These are phyloP conservation scores for Entomophthora muscae DNA, from an alignment of 371 early-diverging fungal species.

Conservation along the genomic window DNA sequence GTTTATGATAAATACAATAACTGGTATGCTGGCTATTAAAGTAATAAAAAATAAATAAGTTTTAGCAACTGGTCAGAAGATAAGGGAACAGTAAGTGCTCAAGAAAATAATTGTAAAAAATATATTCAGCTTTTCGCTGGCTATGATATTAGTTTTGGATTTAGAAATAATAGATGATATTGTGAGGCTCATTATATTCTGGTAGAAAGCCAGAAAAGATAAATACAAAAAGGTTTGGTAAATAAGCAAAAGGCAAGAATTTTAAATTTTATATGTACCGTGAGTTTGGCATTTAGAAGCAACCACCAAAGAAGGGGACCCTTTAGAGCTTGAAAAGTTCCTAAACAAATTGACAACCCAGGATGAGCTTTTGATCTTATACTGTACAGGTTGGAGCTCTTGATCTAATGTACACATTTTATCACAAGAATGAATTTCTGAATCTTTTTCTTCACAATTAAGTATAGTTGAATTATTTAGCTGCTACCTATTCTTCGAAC, in stretches of 20 bases:
- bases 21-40: not conserved
- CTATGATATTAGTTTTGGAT: not conserved
- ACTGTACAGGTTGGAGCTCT: not conserved
- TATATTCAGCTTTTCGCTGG: not conserved
- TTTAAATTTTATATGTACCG: not conserved
- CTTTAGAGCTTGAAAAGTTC: not conserved
- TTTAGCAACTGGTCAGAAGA: too few relatives aligned
- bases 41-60: not conserved
- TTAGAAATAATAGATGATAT: not conserved
- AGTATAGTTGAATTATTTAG: not conserved
- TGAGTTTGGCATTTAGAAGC: not conserved
- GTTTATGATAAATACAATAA: not conserved
- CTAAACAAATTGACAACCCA: not conserved
- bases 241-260: not conserved
- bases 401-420: not conserved
- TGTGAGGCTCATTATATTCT: not conserved
- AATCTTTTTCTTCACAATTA: not conserved
- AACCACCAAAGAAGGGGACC: not conserved
- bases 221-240: not conserved
- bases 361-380: not conserved
- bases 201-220: not conserved
- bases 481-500: not conserved
- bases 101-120: not conserved
- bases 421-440: not conserved
- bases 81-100: too few relatives aligned